These are phyloP conservation scores for Pseudovirgaria hyperparasitica DNA, from an alignment of 2,329 filamentous ascomycete genomes.

Conservation along the genomic window DNA sequence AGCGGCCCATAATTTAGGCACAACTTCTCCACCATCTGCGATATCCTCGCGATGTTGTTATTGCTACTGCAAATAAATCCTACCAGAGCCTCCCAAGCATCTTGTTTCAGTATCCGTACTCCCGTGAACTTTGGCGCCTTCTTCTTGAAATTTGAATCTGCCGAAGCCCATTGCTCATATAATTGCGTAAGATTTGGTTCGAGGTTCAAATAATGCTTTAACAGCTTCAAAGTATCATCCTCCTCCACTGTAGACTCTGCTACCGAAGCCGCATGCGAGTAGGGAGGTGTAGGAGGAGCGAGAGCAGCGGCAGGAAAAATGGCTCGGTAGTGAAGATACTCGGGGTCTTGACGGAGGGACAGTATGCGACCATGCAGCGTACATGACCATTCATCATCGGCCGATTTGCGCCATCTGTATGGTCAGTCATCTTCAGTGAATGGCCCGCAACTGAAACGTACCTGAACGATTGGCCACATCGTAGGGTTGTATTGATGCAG, in stretches of 20 bases:
- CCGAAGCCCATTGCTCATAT: conserved; percentile 76
- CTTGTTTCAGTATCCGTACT: conserved; percentile 83
- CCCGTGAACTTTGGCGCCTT: conserved; percentile 81
- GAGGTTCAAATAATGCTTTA: conserved; percentile 81
- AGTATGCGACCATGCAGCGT: conserved; percentile 75
- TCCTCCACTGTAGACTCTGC: conserved; percentile 18
- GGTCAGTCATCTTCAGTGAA: too few relatives aligned
- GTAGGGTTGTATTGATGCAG: conserved; percentile 85
- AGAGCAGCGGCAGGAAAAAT: conserved; percentile 35
- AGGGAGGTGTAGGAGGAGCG: conserved; percentile 23
- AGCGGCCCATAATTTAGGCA: conserved; percentile 74
- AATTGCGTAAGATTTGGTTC: conserved; percentile 59
- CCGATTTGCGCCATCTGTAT: conserved; percentile 69
- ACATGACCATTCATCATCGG: conserved; percentile 76
- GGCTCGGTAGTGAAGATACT: conserved; percentile 67
- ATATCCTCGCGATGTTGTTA: conserved; percentile 92
- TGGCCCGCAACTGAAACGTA: conserved; percentile 18
- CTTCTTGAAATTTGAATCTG: conserved; percentile 78
- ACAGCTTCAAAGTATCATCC: conserved; percentile 65
- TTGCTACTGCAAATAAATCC: conserved; percentile 98
- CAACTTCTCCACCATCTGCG: conserved; percentile 90
- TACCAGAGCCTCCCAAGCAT: conserved; percentile 88
- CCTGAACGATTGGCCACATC: conserved; percentile 89
- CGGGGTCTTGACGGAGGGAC: conserved; percentile 69
- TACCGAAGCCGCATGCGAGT: conserved; percentile 21